phyloP scores from a whole-genome alignment of 2,329 filamentous ascomycete genomes.

The Pestalotiopsis sp. region DNA sequence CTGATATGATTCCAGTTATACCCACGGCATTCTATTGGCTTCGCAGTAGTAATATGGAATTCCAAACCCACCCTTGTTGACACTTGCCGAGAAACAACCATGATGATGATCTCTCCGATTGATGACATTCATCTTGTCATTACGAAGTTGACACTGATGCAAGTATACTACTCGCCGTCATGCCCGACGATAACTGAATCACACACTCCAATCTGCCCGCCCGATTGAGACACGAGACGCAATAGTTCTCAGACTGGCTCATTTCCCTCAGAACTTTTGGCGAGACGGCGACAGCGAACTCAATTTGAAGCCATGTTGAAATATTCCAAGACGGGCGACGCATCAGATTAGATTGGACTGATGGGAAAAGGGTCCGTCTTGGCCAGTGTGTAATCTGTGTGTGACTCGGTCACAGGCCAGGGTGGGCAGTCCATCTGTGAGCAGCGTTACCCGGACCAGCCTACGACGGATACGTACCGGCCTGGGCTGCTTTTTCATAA shows the following conservation, averaged over 20 bases:
- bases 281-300: neutral
- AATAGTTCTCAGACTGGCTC: slow-evolving; percentile 8
- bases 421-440: too few species aligned
- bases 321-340: slow-evolving; percentile 2
- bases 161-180: neutral
- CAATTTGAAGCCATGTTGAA: neutral
- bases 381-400: too few species aligned
- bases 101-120: neutral
- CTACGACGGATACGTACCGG: neutral
- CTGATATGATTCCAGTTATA: neutral
- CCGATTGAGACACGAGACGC: neutral
- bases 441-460: too few species aligned
- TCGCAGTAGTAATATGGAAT: slow-evolving; percentile 5
- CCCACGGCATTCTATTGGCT: slow-evolving; percentile 8
- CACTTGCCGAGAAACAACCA: neutral
- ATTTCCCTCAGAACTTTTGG: slow-evolving; percentile 1
- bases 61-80: neutral
- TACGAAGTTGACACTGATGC: neutral
- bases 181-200: neutral
- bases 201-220: neutral
- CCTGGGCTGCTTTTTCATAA: neutral
- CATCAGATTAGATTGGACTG: slow-evolving; percentile 12
- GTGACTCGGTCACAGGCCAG: too few species aligned
- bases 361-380: neutral
- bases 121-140: neutral